Base-by-base conservation (phyloP, 371 early-diverging fungal genomes). In the Nematocida major region DNA sequence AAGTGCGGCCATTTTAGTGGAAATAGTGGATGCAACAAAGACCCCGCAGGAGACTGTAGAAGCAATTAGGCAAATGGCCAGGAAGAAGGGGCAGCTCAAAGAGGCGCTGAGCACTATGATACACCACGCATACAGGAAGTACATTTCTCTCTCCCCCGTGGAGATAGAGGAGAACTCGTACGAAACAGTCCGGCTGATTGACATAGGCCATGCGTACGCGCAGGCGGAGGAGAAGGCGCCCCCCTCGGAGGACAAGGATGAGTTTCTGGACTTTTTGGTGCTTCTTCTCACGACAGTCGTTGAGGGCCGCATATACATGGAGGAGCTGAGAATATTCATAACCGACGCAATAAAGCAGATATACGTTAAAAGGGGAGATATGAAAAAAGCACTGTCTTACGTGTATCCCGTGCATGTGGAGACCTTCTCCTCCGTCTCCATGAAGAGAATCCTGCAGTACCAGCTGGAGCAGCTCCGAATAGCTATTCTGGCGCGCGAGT, bases 241-340 rank as follows among this genome's bases (percentile, higher is more conserved):
- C 11, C 30, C 15, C 70, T n/a, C 7, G 15, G 54, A 51, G 18
- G 66, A 59, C 11, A n/a, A 13, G 20, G 38, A 30, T n/a, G 9
- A 13, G 15, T 54, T 67, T 66, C 50, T 81, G 9, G 45, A 54
- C 5, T 82, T 83, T 49, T 59, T 80, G 28, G 24, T 47, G 11
- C 2, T 7, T 0, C 24, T 84, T 1, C 79, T 84, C 15, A 50
- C 18, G 9, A 79, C 78, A 15, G 80, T 85, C 9, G 50, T 85
- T 24, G 82, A 82, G 48, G 84, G 84, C 3, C 82, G 79, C 63
- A 83, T 85, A 2, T 80, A 80, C 61, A 54, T 84, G 39, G 85
- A 85, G 67, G 66, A 59, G 30, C 78, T 84, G 61, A 59, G 85
- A 45, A 50, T 84, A 22, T 36, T 66, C 26, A 54, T 82, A n/a